A percentile compares a stretch with the other conserved stretches of the same genome.
Conservation (phyloP, 1,284 basidiomycete genomes). For the Papiliotrema terrestris region DNA sequence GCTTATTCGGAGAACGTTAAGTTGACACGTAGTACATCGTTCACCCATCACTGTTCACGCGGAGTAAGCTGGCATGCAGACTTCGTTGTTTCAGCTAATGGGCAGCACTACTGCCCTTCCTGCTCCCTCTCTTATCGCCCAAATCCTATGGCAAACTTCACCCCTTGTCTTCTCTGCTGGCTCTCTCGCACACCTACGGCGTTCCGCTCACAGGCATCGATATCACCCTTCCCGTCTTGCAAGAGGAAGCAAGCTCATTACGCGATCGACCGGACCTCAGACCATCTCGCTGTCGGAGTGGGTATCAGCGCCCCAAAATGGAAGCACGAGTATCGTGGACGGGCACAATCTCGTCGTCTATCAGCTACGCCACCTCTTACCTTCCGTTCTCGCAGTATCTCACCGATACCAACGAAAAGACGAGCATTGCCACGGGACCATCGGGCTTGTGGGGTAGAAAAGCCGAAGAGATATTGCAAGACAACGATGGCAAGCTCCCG, state of each 20-base stretch:
- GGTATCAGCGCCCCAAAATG: neutral
- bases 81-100: neutral
- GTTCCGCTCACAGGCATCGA: conserved; percentile 33
- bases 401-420: neutral
- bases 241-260: conserved; percentile 28
- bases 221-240: conserved; percentile 21
- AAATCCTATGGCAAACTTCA: conserved; percentile 41
- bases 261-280: conserved; percentile 19
- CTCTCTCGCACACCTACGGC: conserved; percentile 17
- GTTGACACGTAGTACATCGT: conserved; percentile 35
- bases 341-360: neutral
- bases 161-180: conserved; percentile 26
- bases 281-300: neutral
- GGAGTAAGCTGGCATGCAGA: conserved; percentile 18
- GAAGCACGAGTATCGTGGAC: neutral
- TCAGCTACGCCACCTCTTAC: conserved; percentile 2
- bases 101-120: conserved; percentile 29
- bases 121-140: conserved; percentile 39
- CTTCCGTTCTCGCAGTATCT: neutral
- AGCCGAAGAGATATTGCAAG: conserved; percentile 15
- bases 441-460: conserved; percentile 22
- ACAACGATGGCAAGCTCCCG: conserved; percentile 20
- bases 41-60: conserved; percentile 34
- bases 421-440: neutral
- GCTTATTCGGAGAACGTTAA: neutral